Evolutionary conservation across 2,329 filamentous ascomycete genomes (phyloP).

Genomic region (Trichophyton verrucosum): DNA sequence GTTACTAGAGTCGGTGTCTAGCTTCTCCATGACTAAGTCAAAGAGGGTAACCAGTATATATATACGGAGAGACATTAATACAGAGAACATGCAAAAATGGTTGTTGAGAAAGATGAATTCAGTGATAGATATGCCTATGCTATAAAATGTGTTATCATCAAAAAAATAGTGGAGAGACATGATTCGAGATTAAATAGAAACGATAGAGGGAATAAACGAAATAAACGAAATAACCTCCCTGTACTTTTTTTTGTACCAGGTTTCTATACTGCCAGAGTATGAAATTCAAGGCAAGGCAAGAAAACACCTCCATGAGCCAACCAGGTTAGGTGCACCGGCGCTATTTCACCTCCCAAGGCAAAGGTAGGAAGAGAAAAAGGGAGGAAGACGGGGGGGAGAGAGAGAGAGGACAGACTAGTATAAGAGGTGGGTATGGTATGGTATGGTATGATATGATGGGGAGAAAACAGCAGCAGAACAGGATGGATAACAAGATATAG

Average conservation of each 20-base stretch:
- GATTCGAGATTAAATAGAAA: not conserved
- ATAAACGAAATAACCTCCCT: not conserved
- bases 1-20: not conserved
- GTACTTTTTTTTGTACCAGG: not conserved
- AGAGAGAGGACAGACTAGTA: not conserved
- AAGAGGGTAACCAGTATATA: not conserved
- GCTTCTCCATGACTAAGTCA: too few species aligned
- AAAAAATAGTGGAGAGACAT: not conserved
- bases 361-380: too few species aligned
- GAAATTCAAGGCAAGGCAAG: not conserved
- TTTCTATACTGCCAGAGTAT: slow-evolving; percentile 1
- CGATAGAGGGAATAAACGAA: not conserved
- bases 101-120: too few species aligned
- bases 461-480: too few species aligned
- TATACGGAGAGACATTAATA: not conserved
- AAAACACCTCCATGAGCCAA: not conserved
- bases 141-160: not conserved
- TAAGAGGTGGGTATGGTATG: not conserved
- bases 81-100: not conserved
- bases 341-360: not conserved
- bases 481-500: not conserved
- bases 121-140: not conserved
- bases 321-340: not conserved
- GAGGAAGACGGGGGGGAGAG: not conserved
- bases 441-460: not conserved